phyloP scores from a whole-genome alignment of 1,284 basidiomycete species.

The Ustilago crameri region DNA sequence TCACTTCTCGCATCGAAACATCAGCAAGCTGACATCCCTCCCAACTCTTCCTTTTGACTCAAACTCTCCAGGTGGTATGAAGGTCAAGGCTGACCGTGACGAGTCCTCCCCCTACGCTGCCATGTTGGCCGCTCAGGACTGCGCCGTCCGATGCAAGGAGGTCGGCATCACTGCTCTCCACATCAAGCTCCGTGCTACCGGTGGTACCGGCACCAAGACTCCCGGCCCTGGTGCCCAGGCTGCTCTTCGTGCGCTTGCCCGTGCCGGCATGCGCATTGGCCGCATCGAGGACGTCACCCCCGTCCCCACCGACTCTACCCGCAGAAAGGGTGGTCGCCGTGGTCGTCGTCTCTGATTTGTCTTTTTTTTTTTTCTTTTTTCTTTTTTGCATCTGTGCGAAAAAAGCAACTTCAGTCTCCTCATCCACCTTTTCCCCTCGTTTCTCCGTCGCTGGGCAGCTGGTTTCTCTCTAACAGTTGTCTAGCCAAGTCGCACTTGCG shows the following conservation, averaged over 20 bases:
- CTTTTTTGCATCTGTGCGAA: constrained; percentile 5
- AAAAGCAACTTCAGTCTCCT: constrained; percentile 17
- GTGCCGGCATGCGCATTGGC: constrained; percentile 98
- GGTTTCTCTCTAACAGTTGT: constrained; percentile 12
- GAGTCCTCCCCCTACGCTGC: constrained; percentile 99
- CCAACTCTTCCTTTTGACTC: background rate
- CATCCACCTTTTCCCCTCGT: constrained; percentile 10
- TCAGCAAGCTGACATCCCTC: background rate
- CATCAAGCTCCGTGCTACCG: constrained; percentile 97
- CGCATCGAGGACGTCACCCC: constrained; percentile 93
- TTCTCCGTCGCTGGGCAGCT: constrained; percentile 13
- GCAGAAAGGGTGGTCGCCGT: constrained; percentile 99
- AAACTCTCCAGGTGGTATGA: constrained; percentile 84
- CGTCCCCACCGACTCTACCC: constrained; percentile 94
- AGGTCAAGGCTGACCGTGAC: constrained; percentile 99
- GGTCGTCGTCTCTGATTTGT: constrained; percentile 86
- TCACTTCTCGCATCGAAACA: no score
- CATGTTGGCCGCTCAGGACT: constrained; percentile 99
- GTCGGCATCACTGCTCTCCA: constrained; percentile 97
- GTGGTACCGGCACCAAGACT: constrained; percentile 98
- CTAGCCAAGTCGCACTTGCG: constrained; percentile 35
- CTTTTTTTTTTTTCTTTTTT: no score
- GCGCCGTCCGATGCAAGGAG: constrained; percentile 95
- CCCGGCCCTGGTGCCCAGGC: constrained; percentile 98
- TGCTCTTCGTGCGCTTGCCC: constrained; percentile 96